These are phyloP conservation scores for Clonostachys rhizophaga DNA, from an alignment of 2,329 filamentous ascomycete genomes.

Conservation along the genomic window DNA sequence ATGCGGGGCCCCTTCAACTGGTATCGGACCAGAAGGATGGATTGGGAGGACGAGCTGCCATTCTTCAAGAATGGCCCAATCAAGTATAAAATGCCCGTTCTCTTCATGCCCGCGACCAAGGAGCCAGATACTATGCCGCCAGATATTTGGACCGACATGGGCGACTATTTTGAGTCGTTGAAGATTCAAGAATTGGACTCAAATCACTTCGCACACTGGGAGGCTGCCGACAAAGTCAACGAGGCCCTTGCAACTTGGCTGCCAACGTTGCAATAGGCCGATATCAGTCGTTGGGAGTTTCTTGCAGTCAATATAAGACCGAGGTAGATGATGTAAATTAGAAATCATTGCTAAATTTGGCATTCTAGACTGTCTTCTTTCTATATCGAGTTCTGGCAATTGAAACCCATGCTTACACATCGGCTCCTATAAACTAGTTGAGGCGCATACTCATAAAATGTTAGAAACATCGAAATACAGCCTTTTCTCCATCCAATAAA, in stretches of 20 bases:
- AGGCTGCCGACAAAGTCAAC: background rate
- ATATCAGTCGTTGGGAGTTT: no score
- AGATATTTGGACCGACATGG: background rate
- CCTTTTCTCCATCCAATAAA: no score
- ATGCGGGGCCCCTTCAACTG: slow-evolving; percentile 74
- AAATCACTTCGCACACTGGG: background rate
- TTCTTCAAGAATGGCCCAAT: slow-evolving; percentile 52
- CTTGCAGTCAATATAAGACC: no score
- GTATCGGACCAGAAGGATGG: slow-evolving; percentile 68
- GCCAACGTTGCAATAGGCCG: background rate
- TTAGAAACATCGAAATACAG: no score
- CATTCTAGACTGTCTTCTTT: no score
- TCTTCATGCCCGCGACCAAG: background rate
- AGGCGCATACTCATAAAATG: no score
- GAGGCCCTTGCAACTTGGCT: background rate
- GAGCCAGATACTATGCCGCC: background rate
- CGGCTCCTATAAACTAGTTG: no score
- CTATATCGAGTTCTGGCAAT: no score
- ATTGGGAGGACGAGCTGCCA: slow-evolving; percentile 65
- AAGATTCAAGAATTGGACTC: background rate
- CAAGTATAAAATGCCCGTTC: background rate
- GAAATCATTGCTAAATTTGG: no score
- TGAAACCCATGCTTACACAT: no score
- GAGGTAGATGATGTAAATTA: no score
- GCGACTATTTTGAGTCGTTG: background rate